Conservation (phyloP, 164 flowering plant species). For the Chimonanthus salicifolius region DNA sequence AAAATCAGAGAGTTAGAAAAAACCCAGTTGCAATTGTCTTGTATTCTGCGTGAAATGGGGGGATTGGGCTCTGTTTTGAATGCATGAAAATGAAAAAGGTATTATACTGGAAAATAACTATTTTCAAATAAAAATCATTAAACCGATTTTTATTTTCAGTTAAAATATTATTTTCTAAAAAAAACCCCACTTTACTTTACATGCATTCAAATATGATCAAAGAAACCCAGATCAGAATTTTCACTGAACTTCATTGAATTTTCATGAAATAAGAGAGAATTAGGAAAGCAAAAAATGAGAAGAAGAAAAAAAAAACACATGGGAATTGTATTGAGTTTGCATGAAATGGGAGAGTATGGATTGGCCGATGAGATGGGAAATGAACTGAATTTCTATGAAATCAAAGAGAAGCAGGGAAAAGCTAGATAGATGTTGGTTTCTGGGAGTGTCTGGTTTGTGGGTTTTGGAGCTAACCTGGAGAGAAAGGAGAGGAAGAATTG, state of each 20-base stretch:
- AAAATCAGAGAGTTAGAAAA: background rate
- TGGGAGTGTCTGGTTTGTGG: too few relatives aligned
- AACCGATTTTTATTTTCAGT: background rate
- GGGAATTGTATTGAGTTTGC: too few relatives aligned
- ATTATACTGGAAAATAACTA: too few relatives aligned
- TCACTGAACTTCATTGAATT: background rate
- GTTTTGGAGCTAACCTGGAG: background rate
- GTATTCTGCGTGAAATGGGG: background rate
- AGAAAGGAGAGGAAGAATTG: constrained; percentile 10
- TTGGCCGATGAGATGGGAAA: too few relatives aligned
- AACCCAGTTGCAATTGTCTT: background rate
- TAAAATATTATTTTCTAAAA: background rate
- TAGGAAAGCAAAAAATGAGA: too few relatives aligned
- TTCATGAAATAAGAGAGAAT: background rate
- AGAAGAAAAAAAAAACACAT: too few relatives aligned
- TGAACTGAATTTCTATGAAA: too few relatives aligned
- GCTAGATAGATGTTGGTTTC: too few relatives aligned
- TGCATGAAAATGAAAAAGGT: background rate
- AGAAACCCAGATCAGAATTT: background rate
- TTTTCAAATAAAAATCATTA: background rate
- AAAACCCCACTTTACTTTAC: background rate
- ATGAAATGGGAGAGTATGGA: too few relatives aligned
- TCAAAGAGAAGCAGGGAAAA: too few relatives aligned
- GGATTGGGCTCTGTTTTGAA: background rate
- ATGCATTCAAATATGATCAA: background rate